A percentile compares a stretch with the other conserved stretches of the same genome.
These are phyloP conservation scores for Aspergillus uvarum DNA, from an alignment of 2,329 filamentous ascomycete genomes.

Conservation along the genomic window DNA sequence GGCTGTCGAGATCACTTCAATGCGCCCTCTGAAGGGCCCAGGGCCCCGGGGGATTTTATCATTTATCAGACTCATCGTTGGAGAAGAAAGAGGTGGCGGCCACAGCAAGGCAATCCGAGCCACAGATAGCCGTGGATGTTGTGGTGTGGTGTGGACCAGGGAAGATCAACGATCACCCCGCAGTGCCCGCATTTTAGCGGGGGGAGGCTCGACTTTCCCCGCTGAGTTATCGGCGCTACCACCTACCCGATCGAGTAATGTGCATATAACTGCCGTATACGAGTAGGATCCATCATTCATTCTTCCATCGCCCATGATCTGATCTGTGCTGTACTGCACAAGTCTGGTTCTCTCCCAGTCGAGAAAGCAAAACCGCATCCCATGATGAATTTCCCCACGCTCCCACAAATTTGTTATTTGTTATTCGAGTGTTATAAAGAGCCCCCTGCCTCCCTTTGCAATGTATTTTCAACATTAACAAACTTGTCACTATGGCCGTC, in stretches of 20 bases:
- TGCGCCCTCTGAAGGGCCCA: neutral
- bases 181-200: neutral
- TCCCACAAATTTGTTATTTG: neutral
- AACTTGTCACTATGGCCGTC: conserved; percentile 22
- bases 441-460: neutral
- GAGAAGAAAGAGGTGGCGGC: neutral
- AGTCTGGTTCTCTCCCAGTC: neutral
- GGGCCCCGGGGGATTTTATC: neutral
- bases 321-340: neutral
- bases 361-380: neutral
- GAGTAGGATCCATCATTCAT: neutral
- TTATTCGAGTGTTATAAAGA: conserved; percentile 6
- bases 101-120: neutral
- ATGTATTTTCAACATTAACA: neutral
- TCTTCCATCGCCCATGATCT: neutral
- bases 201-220: conserved; percentile 4
- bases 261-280: conserved; percentile 2
- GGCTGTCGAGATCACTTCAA: neutral
- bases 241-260: conserved; percentile 18
- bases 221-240: conserved; percentile 16
- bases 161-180: neutral
- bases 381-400: neutral
- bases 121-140: neutral
- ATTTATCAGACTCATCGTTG: neutral
- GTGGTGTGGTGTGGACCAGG: neutral